Percentiles rank a stretch among this genome's conserved stretches.
Conservation (phyloP, 495 filamentous ascomycete genomes). For the Oleoguttula mirabilis region DNA sequence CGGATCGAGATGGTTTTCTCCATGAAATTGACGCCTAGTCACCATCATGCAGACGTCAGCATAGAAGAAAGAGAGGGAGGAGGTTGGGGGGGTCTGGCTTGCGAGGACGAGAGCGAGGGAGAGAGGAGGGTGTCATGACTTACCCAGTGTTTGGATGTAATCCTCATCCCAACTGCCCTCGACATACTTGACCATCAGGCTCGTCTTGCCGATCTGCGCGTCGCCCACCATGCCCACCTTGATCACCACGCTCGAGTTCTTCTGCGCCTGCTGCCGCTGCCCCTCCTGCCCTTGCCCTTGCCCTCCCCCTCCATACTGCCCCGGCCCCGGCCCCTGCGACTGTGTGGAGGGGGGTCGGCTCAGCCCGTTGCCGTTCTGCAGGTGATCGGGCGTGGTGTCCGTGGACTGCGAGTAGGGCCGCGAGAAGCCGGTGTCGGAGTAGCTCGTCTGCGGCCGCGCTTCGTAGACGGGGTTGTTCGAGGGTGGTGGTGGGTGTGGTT, state of each 20-base stretch:
- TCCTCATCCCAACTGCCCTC: constrained; percentile 99
- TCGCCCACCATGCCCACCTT: constrained; percentile 99
- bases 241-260: constrained; percentile 86
- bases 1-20: constrained; percentile 99
- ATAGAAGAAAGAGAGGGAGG: background rate
- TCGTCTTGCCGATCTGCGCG: constrained; percentile 97
- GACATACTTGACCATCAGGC: constrained; percentile 98
- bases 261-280: constrained; percentile 32
- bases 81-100: background rate
- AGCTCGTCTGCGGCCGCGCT: constrained; percentile 30
- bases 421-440: constrained; percentile 32
- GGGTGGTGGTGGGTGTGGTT: too few relatives aligned
- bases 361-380: constrained; percentile 19
- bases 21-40: constrained; percentile 90
- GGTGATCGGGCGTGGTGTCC: constrained; percentile 23
- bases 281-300: constrained; percentile 25
- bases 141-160: constrained; percentile 95
- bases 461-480: constrained; percentile 18
- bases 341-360: constrained; percentile 21
- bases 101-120: background rate
- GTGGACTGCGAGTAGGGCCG: constrained; percentile 24
- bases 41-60: too few relatives aligned
- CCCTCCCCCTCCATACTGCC: too few relatives aligned
- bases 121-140: constrained; percentile 11
- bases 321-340: too few relatives aligned